Base-by-base conservation (phyloP, 495 filamentous ascomycete species). In the Penicillium riverlandense region DNA sequence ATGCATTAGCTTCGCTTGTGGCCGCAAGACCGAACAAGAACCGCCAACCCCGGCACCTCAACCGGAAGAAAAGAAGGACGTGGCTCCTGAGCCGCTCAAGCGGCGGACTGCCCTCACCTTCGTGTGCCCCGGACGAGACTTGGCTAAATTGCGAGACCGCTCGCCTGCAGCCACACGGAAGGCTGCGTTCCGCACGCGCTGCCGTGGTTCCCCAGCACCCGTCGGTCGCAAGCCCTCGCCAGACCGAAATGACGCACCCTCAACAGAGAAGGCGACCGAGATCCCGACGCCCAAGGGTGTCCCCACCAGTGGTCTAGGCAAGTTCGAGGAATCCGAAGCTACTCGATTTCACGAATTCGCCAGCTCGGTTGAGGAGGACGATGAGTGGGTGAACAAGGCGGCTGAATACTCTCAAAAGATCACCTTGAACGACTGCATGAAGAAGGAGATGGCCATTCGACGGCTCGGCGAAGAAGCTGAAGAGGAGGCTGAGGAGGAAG, bases 331-430 rank as follows among this genome's bases (percentile, higher is more conserved):
- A 56, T 83, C 74, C 38, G 88, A 80, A 65, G 81, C 71, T 43
- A 83, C 83, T 50, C 79, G 86, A 13, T 96, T 97, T 61, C 88
- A 96, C 59, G 92, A 95, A 54, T 96, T 97, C 63, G 90, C 87
- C 9, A 90, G 84, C 57, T 85, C 83, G 29, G 73, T 83, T 44
- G 77, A 82, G 28, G 78, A 85, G 49, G 84, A 90, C 49, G 89
- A 94, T 47, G 89, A 92, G 55, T 96, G 90, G 90, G 82, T 86
- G 16, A 79, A 75, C 33, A 79, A 83, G 44, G 75, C 84, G 31
- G 75, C 61, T 40, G 82, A 63, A 39, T 71, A 82, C 47, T 69
- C 74, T 38, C 71, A 76, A 29, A 86, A 85, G 55, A 74, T 96
- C 35, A 96, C 90, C 13, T 75, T 98, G 49, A 82, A 82, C 52